Evolutionary conservation across 257 asterid species (phyloP), one percentile per base, ranked within the genome.

Genomic region (Linaria vulgaris): DNA sequence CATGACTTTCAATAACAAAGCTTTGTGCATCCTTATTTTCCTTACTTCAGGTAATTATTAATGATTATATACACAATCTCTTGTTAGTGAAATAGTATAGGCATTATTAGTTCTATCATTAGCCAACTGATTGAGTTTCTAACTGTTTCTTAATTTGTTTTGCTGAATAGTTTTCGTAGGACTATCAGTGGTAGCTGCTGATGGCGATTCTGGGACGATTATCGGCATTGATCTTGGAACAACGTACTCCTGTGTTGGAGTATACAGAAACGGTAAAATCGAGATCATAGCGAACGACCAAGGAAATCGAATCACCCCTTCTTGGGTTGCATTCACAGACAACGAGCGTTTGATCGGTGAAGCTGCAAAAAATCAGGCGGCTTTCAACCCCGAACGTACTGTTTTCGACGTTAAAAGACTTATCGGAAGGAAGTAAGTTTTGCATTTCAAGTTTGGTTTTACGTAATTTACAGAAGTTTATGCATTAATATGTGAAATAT

Each of bases 301-400:
- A 76, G 88, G 83, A 14, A 82, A 82, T 61, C 75, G 83, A 14
- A 74, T 69, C 59, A 82, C 85, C 52, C 88, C 88, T 43, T 79
- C 85, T 1, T 79, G 85, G 84, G 88, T 82, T n/a, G 85, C 74
- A 9, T 78, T 82, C 69, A 78, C 82, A 9, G 82, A 82, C 15
- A 50, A 61, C 4, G 87, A 81, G 64, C 68, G 83, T 21, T 69
- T 81, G 71, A 75, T 78, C 15, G 87, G 82, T 25, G 82, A 81
- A 54, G 87, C 85, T 27, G 83, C 81, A 0, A 82, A 79, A 75
- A 79, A 79, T 74, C 85, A 71, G 23, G 82, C 81, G 3, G 67
- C 77, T 27, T 61, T 72, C 5, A 76, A 82, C 59, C 72, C 84
- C 1, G 83, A 80, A 56, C 80, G 84, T 63, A 83, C 86, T 9